phyloP scores from a whole-genome alignment of 768 basidiomycete species.

The Naganishia friedmannii region DNA sequence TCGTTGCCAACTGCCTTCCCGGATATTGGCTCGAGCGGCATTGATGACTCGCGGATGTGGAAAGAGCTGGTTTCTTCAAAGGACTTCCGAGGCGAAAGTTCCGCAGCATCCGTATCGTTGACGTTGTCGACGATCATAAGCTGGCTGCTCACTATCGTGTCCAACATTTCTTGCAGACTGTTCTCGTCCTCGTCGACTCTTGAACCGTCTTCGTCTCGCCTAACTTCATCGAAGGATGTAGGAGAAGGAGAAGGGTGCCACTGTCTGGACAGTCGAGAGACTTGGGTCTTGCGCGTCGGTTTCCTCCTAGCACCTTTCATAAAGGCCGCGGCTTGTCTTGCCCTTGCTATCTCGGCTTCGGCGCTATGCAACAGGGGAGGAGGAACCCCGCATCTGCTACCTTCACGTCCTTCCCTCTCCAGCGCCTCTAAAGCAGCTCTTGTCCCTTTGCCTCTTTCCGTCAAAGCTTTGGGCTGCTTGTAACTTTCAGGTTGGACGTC shows the following conservation, averaged over 20 bases:
- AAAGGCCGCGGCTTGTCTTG: constrained; percentile 18
- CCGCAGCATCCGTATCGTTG: neutral
- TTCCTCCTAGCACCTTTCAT: constrained; percentile 7
- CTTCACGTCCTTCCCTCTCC: neutral
- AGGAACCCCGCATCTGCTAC: neutral
- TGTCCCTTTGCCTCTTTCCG: constrained; percentile 9
- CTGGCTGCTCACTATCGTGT: constrained; percentile 18
- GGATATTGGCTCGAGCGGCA: too few species aligned
- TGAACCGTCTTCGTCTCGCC: neutral
- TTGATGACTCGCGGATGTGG: too few species aligned
- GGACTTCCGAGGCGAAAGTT: neutral
- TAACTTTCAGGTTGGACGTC: constrained; percentile 22
- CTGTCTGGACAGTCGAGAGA: neutral
- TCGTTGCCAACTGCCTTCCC: neutral
- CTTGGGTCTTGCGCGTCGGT: neutral
- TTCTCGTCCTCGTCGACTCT: neutral
- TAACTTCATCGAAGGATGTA: neutral
- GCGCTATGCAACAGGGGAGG: constrained; percentile 12
- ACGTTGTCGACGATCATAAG: neutral
- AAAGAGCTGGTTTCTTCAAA: too few species aligned
- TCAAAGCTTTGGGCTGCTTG: constrained; percentile 9
- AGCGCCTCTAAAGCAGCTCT: constrained; percentile 12
- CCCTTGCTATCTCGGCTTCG: constrained; percentile 14
- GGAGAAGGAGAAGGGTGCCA: neutral
- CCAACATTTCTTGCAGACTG: constrained; percentile 5